Conservation (phyloP, 2,329 filamentous ascomycete species). For the Aspergillus ustus region DNA sequence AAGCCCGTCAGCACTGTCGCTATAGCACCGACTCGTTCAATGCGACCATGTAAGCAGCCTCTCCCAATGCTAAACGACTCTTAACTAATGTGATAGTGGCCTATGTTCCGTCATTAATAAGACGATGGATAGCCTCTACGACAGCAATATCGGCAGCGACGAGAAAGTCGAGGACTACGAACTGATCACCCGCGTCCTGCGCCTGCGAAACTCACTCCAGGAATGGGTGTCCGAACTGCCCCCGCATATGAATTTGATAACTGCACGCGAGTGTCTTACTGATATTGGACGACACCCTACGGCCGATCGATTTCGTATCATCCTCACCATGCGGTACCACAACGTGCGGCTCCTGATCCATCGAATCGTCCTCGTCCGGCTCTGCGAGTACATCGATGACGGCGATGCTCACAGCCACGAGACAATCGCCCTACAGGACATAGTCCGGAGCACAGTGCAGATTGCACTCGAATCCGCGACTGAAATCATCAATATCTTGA, state of each 20-base stretch:
- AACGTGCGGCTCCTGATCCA: not conserved
- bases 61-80: no score
- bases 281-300: not conserved
- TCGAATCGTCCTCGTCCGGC: not conserved
- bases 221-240: not conserved
- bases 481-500: not conserved
- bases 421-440: not conserved
- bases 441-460: not conserved
- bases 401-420: not conserved
- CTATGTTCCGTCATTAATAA: not conserved
- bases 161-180: not conserved
- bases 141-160: not conserved
- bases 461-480: not conserved
- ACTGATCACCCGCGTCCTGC: not conserved
- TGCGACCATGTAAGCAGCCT: not conserved
- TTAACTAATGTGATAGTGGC: not conserved
- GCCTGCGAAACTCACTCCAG: not conserved
- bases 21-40: not conserved
- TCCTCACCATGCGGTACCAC: not conserved
- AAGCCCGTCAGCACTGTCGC: not conserved
- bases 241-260: not conserved
- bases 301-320: not conserved
- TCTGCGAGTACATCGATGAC: not conserved
- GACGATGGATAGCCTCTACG: not conserved
- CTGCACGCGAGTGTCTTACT: not conserved